These are phyloP conservation scores for Trichoderma semiorbis DNA, from an alignment of 2,329 filamentous ascomycete species.

Conservation along the genomic window DNA sequence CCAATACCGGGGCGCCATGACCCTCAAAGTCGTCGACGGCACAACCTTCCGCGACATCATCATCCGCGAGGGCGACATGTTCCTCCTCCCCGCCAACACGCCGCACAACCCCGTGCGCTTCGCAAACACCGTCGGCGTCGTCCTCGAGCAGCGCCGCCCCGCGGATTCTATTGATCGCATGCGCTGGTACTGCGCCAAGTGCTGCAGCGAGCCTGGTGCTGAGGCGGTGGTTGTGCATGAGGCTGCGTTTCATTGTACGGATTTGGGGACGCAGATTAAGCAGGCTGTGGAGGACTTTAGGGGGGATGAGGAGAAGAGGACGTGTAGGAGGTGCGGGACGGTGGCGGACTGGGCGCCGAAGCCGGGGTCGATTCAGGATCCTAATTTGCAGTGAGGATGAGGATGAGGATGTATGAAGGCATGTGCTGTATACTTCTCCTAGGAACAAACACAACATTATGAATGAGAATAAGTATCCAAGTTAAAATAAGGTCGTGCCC, in stretches of 20 bases:
- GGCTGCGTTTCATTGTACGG: conserved; percentile 79
- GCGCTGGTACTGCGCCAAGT: conserved; percentile 83
- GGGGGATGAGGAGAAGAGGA: conserved; percentile 62
- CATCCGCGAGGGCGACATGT: conserved; percentile 91
- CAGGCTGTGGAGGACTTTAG: conserved; percentile 81
- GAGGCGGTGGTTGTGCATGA: conserved; percentile 67
- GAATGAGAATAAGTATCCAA: neutral
- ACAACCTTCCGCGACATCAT: conserved; percentile 74
- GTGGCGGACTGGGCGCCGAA: conserved; percentile 69
- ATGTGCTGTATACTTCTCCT: neutral
- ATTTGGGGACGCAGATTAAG: conserved; percentile 94
- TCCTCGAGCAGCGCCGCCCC: conserved; percentile 81
- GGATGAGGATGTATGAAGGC: neutral
- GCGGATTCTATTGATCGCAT: conserved; percentile 68
- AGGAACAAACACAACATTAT: neutral
- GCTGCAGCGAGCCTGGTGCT: conserved; percentile 38
- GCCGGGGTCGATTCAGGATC: conserved; percentile 56
- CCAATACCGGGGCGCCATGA: conserved; percentile 89
- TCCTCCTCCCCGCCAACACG: conserved; percentile 88
- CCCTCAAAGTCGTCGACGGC: conserved; percentile 83
- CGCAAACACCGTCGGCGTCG: conserved; percentile 87
- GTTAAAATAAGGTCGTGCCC: neutral
- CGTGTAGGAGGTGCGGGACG: conserved; percentile 71
- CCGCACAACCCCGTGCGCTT: conserved; percentile 95
- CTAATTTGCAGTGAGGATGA: conserved; percentile 43